Conservation (phyloP, 305 asterid genomes). For the Salvia sclarea region DNA sequence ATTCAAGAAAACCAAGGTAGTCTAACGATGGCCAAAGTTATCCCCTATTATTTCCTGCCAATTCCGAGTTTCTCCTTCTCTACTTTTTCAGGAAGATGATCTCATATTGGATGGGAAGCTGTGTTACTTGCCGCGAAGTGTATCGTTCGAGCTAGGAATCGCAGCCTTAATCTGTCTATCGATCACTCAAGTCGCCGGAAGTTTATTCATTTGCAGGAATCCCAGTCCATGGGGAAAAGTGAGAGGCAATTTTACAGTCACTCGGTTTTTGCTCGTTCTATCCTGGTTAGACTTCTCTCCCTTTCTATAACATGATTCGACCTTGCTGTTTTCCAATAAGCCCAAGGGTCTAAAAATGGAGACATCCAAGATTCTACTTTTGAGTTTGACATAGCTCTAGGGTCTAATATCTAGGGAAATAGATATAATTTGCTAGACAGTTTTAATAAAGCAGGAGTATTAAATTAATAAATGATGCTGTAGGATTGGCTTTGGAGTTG, state of each 20-base stretch:
- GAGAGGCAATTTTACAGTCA: slow-evolving; percentile 29
- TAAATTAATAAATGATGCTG: background rate
- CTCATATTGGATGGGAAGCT: slow-evolving; percentile 62
- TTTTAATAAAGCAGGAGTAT: background rate
- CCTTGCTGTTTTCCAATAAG: background rate
- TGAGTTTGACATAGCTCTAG: background rate
- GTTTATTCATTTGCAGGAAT: slow-evolving; percentile 43
- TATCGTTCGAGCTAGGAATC: slow-evolving; percentile 58
- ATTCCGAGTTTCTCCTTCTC: background rate
- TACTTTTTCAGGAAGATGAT: slow-evolving; percentile 50
- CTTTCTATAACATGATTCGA: background rate
- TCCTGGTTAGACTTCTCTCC: slow-evolving; percentile 56
- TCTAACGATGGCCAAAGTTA: background rate
- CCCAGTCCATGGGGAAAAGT: slow-evolving; percentile 33
- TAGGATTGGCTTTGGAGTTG: slow-evolving; percentile 75
- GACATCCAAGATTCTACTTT: background rate
- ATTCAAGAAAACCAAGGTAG: slow-evolving; percentile 69
- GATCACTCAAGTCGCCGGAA: slow-evolving; percentile 53
- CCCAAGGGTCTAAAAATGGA: too few relatives aligned
- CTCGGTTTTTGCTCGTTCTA: slow-evolving; percentile 45
- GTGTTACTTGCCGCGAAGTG: slow-evolving; percentile 59
- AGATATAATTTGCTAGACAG: background rate
- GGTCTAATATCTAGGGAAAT: background rate
- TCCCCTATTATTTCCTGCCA: background rate
- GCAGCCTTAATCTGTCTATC: slow-evolving; percentile 49